Evolutionary conservation across 2,329 filamentous ascomycete species (phyloP).

Genomic region (Cytospora leucostoma): DNA sequence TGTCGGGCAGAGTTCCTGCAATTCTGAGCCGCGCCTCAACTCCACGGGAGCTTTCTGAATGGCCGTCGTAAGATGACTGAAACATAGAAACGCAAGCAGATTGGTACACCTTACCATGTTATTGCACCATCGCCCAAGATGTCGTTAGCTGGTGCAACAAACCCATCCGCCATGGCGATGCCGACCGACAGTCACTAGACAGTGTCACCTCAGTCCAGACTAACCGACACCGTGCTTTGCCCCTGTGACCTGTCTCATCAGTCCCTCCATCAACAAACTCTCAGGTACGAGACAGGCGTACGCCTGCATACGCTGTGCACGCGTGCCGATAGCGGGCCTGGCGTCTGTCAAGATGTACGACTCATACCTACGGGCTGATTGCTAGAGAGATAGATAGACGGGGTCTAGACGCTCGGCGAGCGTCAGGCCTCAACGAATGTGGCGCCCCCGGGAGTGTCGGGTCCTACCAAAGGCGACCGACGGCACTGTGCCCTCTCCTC

Average conservation of each 20-base stretch:
- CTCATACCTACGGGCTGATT: slow-evolving; percentile 17
- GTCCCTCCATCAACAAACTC: not conserved
- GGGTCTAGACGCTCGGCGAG: slow-evolving; percentile 20
- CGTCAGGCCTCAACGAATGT: slow-evolving; percentile 14
- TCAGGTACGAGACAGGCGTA: not conserved
- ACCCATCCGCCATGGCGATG: not conserved
- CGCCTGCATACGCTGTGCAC: not conserved
- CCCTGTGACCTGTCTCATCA: slow-evolving; percentile 3
- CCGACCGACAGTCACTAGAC: not conserved
- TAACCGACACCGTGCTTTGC: not conserved
- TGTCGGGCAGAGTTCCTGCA: slow-evolving; percentile 14
- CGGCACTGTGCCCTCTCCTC: slow-evolving; percentile 1
- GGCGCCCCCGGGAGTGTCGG: slow-evolving; percentile 3
- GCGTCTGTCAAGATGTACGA: slow-evolving; percentile 12
- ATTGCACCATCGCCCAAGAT: not conserved
- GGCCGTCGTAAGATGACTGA: slow-evolving; percentile 7
- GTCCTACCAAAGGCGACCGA: slow-evolving; percentile 1
- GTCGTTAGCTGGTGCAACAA: too few species aligned
- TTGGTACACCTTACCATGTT: not conserved
- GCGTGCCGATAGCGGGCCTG: slow-evolving; percentile 17
- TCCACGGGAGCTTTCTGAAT: slow-evolving; percentile 1
- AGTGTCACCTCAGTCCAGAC: not conserved
- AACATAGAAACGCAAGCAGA: slow-evolving; percentile 2
- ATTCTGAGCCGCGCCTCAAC: slow-evolving; percentile 8
- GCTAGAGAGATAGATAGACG: not conserved